Evolutionary conservation across 2,329 filamentous ascomycete genomes (phyloP), one percentile per base, ranked within the genome.

Genomic region (Fusarium secorum): DNA sequence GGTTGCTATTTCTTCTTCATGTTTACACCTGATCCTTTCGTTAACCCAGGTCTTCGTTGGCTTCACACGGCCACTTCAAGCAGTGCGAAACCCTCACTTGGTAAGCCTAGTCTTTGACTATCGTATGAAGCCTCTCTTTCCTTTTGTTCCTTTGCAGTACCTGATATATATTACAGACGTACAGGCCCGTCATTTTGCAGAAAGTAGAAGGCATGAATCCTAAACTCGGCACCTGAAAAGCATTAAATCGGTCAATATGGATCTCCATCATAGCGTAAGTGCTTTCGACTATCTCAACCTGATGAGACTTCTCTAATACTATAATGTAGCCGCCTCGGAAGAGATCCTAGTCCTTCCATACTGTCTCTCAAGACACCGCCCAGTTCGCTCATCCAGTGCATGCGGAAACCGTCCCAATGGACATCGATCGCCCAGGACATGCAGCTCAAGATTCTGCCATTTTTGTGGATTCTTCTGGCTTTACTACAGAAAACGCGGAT

Each of bases 91-190:
- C 8, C 2, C 18, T 3, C 36, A 44, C 10, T 32, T 24, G 20
- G 5, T 44, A 10, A 24, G 1, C 8, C 28, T 24, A 11, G 18
- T 44, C 17, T 24, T 15, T 6, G 11, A 5, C 9, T 5, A 32
- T 4, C 17, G 11, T 8, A 44, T 10, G 1, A 18, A 32, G 2
- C 14, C n/a, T 32, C 8, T 7, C 20, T 18, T 6, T 22, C 17
- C n/a, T 15, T 24, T 42, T 20, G 11, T 45, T 24, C 4, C 9
- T 22, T 9, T 17, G 1, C 2, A 7, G 9, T 20, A 36, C 39
- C 51, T 24, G 17, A 7, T 17, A 5, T 32, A 17, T 15, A 4
- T 33, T 3, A 0, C 28, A 45, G 28, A 14, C 6, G 7, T 15
- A 10, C 3, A 24, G 13, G 7, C 13, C 11, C 9, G 10, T 24